phyloP scores from a whole-genome alignment of 352 stramenopile species.

The Phytophthora cactorum region DNA sequence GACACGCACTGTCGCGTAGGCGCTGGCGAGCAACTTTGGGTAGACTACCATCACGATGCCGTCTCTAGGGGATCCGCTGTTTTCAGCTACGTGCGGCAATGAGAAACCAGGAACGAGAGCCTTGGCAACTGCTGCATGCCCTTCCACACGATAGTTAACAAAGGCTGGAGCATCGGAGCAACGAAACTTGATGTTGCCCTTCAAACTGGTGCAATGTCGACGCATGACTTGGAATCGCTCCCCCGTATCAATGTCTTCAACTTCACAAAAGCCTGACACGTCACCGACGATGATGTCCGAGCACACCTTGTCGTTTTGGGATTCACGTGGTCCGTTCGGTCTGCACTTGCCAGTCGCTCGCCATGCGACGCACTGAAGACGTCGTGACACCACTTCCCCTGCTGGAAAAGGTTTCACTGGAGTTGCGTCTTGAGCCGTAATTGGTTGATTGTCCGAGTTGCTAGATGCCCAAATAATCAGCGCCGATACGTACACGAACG shows the following conservation, averaged over 20 bases:
- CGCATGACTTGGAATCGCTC: conserved; percentile 42
- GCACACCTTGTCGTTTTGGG: conserved; percentile 29
- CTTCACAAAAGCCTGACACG: conserved; percentile 44
- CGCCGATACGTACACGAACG: conserved; percentile 20
- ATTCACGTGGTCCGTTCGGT: conserved; percentile 28
- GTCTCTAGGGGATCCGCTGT: neutral
- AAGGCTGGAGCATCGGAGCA: conserved; percentile 51
- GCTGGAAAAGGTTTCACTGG: conserved; percentile 11
- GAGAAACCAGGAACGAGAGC: conserved; percentile 23
- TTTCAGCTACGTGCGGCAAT: conserved; percentile 17
- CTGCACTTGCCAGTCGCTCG: conserved; percentile 29
- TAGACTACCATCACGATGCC: conserved; percentile 63
- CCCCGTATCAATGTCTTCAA: conserved; percentile 37
- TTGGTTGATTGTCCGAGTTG: conserved; percentile 9
- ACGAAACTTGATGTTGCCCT: conserved; percentile 35
- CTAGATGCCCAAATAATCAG: conserved; percentile 21
- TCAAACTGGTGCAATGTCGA: conserved; percentile 40
- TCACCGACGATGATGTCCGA: conserved; percentile 21
- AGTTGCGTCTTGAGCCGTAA: neutral
- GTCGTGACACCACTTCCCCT: conserved; percentile 7
- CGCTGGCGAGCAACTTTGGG: conserved; percentile 47
- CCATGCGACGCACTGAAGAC: conserved; percentile 34
- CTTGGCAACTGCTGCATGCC: conserved; percentile 18
- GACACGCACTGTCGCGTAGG: conserved; percentile 40
- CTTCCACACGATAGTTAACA: conserved; percentile 38